Evolutionary conservation across 805 yeast species (phyloP), one percentile per base, ranked within the genome.

Genomic region (Pichia paraexigua): DNA sequence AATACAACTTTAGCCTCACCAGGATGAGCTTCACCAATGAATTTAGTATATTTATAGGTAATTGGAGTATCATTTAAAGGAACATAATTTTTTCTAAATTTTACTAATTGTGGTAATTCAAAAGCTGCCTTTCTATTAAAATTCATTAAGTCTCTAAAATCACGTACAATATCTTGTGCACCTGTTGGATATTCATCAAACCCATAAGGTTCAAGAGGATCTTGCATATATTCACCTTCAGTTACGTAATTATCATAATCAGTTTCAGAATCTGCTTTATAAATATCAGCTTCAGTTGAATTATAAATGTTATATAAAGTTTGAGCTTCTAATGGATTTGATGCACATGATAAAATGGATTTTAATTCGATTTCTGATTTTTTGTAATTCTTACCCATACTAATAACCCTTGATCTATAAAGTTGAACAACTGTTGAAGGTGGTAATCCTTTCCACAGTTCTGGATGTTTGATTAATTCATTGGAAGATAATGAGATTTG

Each of bases 51-150:
- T 58, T 82, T 79, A 62, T 85, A 86, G 40, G 73, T 72, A 41
- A 90, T 71, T 6, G 90, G 89, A 11, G 73, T 66, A 27, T 73
- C 71, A 18, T 61, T 63, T 15, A 73, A 72, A 21, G 83, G 83
- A 35, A 62, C 65, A 71, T 87, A 91, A 53, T 74, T 76, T 67
- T 85, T 81, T 59, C 92, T 83, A 64, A 76, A 86, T 66, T 88
- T 82, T 42, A 83, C 82, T 56, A 94, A 74, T 51, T 81, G 77
- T 8, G 99, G 99, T 74, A 92, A 77, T 65, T 92, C 98, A 69
- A 85, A 92, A 0, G 97, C 97, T 12, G 95, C 88, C 43, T 88
- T 74, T 60, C 97, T 78, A 62, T 83, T 83, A 61, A 83, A 81
- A 56, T 85, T 80, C 58, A 95, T 82, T 59, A 79, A 82, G 57